Evolutionary conservation across 1,284 basidiomycete genomes (phyloP).

Genomic region (Apiotrichum akiyoshidainum): DNA sequence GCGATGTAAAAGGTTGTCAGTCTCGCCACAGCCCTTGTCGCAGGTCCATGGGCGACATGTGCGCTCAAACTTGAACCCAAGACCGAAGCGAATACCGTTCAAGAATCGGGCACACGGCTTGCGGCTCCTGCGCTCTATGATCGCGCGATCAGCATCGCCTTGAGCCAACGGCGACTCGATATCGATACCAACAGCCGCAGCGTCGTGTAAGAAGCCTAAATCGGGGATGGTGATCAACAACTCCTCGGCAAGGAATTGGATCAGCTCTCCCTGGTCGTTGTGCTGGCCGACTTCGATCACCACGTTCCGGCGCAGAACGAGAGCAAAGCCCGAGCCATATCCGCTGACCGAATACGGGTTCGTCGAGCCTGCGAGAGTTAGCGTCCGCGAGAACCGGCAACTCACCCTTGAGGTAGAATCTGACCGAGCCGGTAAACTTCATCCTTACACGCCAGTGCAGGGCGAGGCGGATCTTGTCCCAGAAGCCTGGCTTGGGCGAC

Average conservation of each 20-base stretch:
- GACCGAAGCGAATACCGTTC: constrained; percentile 86
- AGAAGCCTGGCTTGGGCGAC: constrained; percentile 86
- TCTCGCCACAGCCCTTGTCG: constrained; percentile 58
- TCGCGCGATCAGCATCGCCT: neutral
- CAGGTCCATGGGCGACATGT: constrained; percentile 75
- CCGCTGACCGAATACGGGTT: constrained; percentile 75
- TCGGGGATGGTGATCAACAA: constrained; percentile 80
- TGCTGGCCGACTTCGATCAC: constrained; percentile 68
- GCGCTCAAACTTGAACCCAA: constrained; percentile 79
- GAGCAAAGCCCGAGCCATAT: constrained; percentile 82
- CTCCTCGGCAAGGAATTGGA: constrained; percentile 78
- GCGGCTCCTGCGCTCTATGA: constrained; percentile 26
- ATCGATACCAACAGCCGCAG: constrained; percentile 50
- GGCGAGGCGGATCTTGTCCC: constrained; percentile 86
- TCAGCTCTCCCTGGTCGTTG: constrained; percentile 72
- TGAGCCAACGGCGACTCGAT: constrained; percentile 4
- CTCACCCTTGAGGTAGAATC: constrained; percentile 79
- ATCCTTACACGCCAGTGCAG: constrained; percentile 79
- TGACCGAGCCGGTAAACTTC: constrained; percentile 70
- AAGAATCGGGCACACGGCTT: constrained; percentile 75
- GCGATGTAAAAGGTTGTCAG: constrained; percentile 63
- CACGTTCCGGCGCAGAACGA: constrained; percentile 78
- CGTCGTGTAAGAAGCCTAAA: constrained; percentile 53
- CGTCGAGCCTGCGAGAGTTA: constrained; percentile 61
- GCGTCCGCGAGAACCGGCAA: constrained; percentile 12